Evolutionary conservation across 371 early-diverging fungal genomes (phyloP).

Genomic region (Syncephalis plumigaleata): DNA sequence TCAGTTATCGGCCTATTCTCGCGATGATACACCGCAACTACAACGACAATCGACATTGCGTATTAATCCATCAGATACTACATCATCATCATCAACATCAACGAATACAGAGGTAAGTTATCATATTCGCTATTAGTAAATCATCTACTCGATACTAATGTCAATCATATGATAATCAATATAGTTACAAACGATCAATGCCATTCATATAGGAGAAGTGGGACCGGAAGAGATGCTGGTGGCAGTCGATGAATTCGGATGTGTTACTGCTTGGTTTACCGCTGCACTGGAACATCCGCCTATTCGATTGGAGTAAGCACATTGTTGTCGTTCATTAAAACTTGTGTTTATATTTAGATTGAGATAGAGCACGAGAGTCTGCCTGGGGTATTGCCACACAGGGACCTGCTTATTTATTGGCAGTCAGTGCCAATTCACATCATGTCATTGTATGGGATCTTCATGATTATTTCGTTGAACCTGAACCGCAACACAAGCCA

Average conservation of each 20-base stretch:
- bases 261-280: constrained; percentile 29
- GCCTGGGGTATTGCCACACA: constrained; percentile 49
- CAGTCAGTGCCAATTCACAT: constrained; percentile 38
- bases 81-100: too few species aligned
- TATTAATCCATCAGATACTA: neutral
- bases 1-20: neutral
- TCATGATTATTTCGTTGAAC: neutral
- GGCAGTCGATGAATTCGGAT: constrained; percentile 28
- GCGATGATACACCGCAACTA: neutral
- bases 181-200: constrained; percentile 21
- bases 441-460: constrained; percentile 31
- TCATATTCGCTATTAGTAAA: too few species aligned
- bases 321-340: too few species aligned
- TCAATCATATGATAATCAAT: neutral
- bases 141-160: neutral
- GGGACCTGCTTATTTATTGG: constrained; percentile 24
- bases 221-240: constrained; percentile 29
- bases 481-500: neutral
- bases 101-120: neutral
- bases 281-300: constrained; percentile 21
- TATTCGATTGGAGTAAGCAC: constrained; percentile 8
- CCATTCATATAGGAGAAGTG: constrained; percentile 27
- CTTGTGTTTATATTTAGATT: too few species aligned
- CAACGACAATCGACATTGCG: neutral
- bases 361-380: constrained; percentile 13